phyloP scores from a whole-genome alignment of 1,284 basidiomycete species.

The Heimioporus punctisporus region DNA sequence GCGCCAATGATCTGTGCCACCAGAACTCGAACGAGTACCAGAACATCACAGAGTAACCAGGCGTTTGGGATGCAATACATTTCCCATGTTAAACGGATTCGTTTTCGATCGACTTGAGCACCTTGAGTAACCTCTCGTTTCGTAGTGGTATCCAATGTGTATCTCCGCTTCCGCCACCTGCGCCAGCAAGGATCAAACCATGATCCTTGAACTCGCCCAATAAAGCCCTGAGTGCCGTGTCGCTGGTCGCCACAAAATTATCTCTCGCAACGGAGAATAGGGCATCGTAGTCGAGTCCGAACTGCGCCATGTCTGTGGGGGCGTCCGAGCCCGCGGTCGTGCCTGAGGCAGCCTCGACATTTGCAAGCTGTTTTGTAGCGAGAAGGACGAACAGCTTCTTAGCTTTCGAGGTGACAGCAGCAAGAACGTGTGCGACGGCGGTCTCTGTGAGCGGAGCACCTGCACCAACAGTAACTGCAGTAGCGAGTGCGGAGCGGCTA shows the following conservation, averaged over 20 bases:
- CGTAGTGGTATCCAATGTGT: conserved; percentile 84
- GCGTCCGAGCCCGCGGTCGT: conserved; percentile 11
- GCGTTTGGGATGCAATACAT: too few species aligned
- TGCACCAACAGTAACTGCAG: conserved; percentile 32
- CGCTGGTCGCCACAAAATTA: conserved; percentile 86
- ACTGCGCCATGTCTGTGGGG: conserved; percentile 31
- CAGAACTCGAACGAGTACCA: too few species aligned
- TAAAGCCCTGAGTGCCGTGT: conserved; percentile 79
- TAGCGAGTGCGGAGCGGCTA: conserved; percentile 36
- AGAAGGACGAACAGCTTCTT: conserved; percentile 78
- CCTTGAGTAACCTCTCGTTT: conserved; percentile 59
- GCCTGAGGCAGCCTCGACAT: conserved; percentile 32
- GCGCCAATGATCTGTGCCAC: too few species aligned
- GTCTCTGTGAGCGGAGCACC: conserved; percentile 69
- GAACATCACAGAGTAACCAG: too few species aligned
- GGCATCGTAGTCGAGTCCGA: conserved; percentile 63
- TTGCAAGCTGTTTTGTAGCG: conserved; percentile 62
- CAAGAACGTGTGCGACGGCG: conserved; percentile 82
- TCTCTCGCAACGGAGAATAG: conserved; percentile 71
- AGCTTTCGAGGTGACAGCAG: conserved; percentile 86
- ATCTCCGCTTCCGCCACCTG: conserved; percentile 46
- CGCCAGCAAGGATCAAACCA: conserved; percentile 61
- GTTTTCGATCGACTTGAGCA: conserved; percentile 36
- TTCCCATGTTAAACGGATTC: conserved; percentile 15
- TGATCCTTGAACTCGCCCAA: conserved; percentile 93